Percentiles rank a stretch among this genome's conserved stretches.
Conservation (phyloP, 495 filamentous ascomycete species). For the Penicillium pulvis region DNA sequence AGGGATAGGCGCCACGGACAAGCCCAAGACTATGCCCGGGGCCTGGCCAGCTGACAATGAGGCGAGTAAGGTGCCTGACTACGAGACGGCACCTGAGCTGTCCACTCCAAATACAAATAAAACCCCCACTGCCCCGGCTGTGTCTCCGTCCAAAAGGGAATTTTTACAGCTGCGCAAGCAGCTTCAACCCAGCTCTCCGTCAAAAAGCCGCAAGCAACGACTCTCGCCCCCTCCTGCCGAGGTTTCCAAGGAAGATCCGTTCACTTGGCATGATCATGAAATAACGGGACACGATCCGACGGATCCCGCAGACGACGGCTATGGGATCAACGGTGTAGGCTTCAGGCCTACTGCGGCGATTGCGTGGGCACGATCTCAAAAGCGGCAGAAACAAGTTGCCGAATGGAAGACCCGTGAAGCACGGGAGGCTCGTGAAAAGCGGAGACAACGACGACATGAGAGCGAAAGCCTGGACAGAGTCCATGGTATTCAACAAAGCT, state of each 20-base stretch:
- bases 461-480: slow-evolving; percentile 34
- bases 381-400: slow-evolving; percentile 76
- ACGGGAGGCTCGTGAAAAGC: slow-evolving; percentile 74
- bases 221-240: slow-evolving; percentile 52
- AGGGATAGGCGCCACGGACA: slow-evolving; percentile 15
- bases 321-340: slow-evolving; percentile 86
- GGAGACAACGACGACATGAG: slow-evolving; percentile 66
- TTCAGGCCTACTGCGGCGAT: slow-evolving; percentile 86
- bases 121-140: background rate
- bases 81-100: background rate
- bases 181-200: slow-evolving; percentile 23
- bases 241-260: slow-evolving; percentile 41
- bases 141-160: slow-evolving; percentile 24
- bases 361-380: slow-evolving; percentile 73
- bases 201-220: slow-evolving; percentile 33
- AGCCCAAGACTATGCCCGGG: slow-evolving; percentile 25
- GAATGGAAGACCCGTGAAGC: slow-evolving; percentile 85
- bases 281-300: slow-evolving; percentile 79
- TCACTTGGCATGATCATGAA: slow-evolving; percentile 83
- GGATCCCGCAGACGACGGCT: slow-evolving; percentile 75
- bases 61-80: slow-evolving; percentile 7
- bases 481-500: slow-evolving; percentile 34
- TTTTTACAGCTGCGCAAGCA: slow-evolving; percentile 30
- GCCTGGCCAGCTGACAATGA: slow-evolving; percentile 14
- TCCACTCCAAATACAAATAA: background rate